phyloP scores from a whole-genome alignment of 2,329 filamentous ascomycete species.

The Penicillium aurantiogriseum region DNA sequence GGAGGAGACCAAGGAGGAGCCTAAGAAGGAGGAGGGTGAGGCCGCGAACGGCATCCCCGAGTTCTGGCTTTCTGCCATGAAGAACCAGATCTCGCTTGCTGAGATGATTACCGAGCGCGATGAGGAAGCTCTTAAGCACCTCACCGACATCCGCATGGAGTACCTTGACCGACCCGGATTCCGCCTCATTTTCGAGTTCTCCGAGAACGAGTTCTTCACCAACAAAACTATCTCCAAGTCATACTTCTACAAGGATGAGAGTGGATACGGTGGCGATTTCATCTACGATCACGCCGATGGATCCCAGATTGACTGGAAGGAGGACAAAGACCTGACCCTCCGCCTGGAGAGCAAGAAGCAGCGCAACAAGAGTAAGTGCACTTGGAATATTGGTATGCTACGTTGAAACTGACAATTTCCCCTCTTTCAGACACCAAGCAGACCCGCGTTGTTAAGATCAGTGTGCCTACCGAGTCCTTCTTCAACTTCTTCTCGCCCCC shows the following conservation, averaged over 20 bases:
- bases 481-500: constrained; percentile 99
- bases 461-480: constrained; percentile 96
- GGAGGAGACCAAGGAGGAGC: constrained; percentile 56
- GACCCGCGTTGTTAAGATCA: constrained; percentile 98
- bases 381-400: background rate
- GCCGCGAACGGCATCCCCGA: constrained; percentile 82
- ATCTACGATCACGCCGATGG: constrained; percentile 99
- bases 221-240: constrained; percentile 98
- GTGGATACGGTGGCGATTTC: constrained; percentile 96
- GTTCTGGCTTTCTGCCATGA: constrained; percentile 99
- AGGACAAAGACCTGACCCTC: constrained; percentile 88
- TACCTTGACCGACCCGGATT: constrained; percentile 98
- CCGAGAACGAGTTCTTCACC: constrained; percentile 92
- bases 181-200: constrained; percentile 96
- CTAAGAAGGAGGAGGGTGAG: constrained; percentile 48
- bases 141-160: constrained; percentile 96
- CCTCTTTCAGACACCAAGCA: constrained; percentile 83
- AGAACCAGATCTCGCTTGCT: constrained; percentile 94
- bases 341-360: constrained; percentile 99
- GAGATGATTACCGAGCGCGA: constrained; percentile 99
- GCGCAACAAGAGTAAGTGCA: constrained; percentile 88
- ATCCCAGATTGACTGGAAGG: constrained; percentile 96
- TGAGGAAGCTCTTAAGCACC: constrained; percentile 84
- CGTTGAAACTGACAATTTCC: background rate
- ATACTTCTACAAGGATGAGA: constrained; percentile 99